Evolutionary conservation across 192 early-diverging fungal genomes (phyloP).

Genomic region (Entophlyctis luteolus): DNA sequence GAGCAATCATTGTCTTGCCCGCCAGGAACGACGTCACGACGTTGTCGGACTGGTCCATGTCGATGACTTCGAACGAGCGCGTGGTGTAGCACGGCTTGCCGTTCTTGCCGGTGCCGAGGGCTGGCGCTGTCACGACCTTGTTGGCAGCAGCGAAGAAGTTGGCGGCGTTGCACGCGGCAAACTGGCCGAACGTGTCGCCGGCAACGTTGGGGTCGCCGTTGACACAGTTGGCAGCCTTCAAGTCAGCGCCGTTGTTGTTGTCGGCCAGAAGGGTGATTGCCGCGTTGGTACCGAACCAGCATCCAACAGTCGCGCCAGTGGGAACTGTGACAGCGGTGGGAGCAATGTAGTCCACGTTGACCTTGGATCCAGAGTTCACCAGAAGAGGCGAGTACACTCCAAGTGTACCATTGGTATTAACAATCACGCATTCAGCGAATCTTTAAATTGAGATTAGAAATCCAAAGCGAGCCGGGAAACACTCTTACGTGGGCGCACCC

Average conservation of each 20-base stretch:
- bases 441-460: too few relatives aligned
- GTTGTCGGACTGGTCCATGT: conserved; percentile 43
- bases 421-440: conserved; percentile 36
- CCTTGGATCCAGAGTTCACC: conserved; percentile 34
- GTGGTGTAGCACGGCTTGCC: conserved; percentile 35
- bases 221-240: conserved; percentile 35
- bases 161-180: conserved; percentile 41
- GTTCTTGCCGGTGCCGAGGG: conserved; percentile 28
- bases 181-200: conserved; percentile 43
- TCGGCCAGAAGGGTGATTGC: conserved; percentile 29
- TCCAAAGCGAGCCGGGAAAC: too few relatives aligned
- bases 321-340: conserved; percentile 36
- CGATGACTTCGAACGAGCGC: conserved; percentile 35
- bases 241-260: conserved; percentile 27
- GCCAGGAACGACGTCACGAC: conserved; percentile 36
- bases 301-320: conserved; percentile 29
- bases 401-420: conserved; percentile 33
- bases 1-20: too few relatives aligned
- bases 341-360: conserved; percentile 22
- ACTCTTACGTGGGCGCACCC: conserved; percentile 21
- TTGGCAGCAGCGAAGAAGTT: conserved; percentile 31
- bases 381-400: conserved; percentile 37
- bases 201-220: too few relatives aligned
- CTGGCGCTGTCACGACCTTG: conserved; percentile 5
- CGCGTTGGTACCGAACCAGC: conserved; percentile 43